Base-by-base conservation (phyloP, 1,284 basidiomycete species). In the Ustanciosporium gigantosporum region DNA sequence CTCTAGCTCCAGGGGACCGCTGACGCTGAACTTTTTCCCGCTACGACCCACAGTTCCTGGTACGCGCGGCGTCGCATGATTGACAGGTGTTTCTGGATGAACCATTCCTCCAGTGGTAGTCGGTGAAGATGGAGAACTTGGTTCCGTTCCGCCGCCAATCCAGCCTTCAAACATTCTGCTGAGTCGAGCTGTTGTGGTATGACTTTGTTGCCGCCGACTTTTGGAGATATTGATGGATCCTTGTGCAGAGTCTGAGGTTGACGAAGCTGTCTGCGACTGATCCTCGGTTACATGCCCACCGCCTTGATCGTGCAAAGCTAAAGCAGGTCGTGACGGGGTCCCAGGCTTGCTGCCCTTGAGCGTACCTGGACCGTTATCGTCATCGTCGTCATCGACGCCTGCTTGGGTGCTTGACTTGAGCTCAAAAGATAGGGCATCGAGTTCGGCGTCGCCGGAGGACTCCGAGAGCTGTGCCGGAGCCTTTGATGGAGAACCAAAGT, bases 81-180 rank as follows among this genome's bases (percentile, higher is more conserved):
- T 49, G 13, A 45, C 45, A 1, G 58, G 55, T 16, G 61, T 65
- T 25, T 59, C 47, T 9, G 61, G 61, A 36, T 39, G 41, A 5
- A 31, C 32, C 13, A 34, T 16, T 20, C 16, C 29, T n/a, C 3
- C 31, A 19, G 31, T 21, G 5, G 29, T 15, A 20, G 17, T 38
- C 5, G 48, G 29, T 19, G 59, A 51, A 1, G 64, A 52, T n/a
- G n/a, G n/a, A 6, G 65, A 57, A 6, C 40, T 31, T 13, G 59
- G 41, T 25, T 58, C 58, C 5, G 23, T 38, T n/a, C 35, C 34
- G 19, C 56, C 41, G 5, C 57, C 53, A 21, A 68, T 51, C 69
- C 69, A 72, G 36, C 69, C 68, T 31, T 72, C 69, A 34, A 72
- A 72, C 64, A 72, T 72, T 6, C 56, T 41, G 39, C 66, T 70